Percentiles rank a stretch among this genome's conserved stretches.
Evolutionary conservation across 2,329 filamentous ascomycete genomes (phyloP).

Genomic region (Botrytis byssoidea): DNA sequence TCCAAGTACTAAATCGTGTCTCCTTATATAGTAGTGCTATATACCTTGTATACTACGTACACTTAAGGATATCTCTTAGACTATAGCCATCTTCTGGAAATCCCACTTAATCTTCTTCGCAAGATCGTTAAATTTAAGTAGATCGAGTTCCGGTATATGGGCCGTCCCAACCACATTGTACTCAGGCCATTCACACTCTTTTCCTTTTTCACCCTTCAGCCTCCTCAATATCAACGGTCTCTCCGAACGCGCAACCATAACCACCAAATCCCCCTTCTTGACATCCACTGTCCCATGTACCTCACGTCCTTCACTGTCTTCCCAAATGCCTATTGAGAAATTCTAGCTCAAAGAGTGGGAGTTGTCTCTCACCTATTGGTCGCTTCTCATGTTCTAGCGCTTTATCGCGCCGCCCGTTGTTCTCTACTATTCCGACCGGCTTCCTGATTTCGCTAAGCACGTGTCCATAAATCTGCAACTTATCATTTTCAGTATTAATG

Average conservation of each 20-base stretch:
- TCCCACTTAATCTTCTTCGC: background rate
- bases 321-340: background rate
- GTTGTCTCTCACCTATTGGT: background rate
- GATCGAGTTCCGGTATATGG: background rate
- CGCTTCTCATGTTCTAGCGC: background rate
- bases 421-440: background rate
- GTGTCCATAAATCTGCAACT: background rate
- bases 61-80: background rate
- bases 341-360: background rate
- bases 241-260: background rate
- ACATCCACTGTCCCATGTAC: background rate
- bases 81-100: background rate
- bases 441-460: background rate
- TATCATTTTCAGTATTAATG: background rate
- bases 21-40: background rate
- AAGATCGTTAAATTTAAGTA: rapidly evolving
- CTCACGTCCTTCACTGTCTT: background rate
- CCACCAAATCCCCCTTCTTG: background rate
- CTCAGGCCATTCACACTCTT: background rate
- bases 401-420: background rate
- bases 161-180: background rate
- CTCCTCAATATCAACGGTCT: background rate
- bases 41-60: background rate
- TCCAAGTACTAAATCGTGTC: background rate
- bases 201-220: background rate